Evolutionary conservation across 2,329 filamentous ascomycete genomes (phyloP).

Genomic region (Samsoniella hepiali): DNA sequence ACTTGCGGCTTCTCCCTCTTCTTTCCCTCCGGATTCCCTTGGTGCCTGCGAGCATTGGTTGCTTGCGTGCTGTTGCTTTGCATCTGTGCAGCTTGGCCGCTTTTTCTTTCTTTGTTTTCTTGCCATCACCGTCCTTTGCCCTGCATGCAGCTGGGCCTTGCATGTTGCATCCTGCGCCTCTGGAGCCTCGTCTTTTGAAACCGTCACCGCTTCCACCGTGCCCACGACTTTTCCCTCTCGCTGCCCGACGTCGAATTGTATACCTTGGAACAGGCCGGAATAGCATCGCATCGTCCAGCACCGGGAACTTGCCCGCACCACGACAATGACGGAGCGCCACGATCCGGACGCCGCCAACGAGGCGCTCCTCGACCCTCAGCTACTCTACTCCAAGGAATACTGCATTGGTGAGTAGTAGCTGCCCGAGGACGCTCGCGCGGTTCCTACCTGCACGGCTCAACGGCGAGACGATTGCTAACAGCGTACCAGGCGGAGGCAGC

Average conservation of each 20-base stretch:
- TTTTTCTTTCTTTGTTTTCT: slow-evolving; percentile 21
- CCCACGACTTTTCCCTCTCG: neutral
- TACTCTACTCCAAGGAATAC: slow-evolving; percentile 88
- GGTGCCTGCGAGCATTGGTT: neutral
- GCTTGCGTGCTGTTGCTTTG: neutral
- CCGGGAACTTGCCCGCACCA: slow-evolving; percentile 17
- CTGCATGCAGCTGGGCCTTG: slow-evolving; percentile 12
- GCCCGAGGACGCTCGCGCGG: neutral
- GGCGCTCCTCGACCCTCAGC: slow-evolving; percentile 72
- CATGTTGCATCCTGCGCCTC: slow-evolving; percentile 3
- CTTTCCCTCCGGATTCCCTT: neutral
- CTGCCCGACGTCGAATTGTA: neutral
- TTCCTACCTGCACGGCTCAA: neutral
- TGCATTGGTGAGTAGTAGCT: slow-evolving; percentile 65
- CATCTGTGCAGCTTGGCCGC: slow-evolving; percentile 16
- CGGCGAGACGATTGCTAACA: neutral
- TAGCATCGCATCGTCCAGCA: neutral
- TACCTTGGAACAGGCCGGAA: neutral
- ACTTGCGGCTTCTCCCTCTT: neutral
- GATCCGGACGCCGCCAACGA: slow-evolving; percentile 48
- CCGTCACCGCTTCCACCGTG: neutral
- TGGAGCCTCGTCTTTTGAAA: neutral
- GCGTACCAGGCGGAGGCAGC: slow-evolving; percentile 74
- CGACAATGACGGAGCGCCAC: slow-evolving; percentile 47
- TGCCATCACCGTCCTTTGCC: neutral